Percentiles rank a stretch among this genome's conserved stretches.
Evolutionary conservation across 768 basidiomycete genomes (phyloP).

Genomic region (Agrocybe pediades): DNA sequence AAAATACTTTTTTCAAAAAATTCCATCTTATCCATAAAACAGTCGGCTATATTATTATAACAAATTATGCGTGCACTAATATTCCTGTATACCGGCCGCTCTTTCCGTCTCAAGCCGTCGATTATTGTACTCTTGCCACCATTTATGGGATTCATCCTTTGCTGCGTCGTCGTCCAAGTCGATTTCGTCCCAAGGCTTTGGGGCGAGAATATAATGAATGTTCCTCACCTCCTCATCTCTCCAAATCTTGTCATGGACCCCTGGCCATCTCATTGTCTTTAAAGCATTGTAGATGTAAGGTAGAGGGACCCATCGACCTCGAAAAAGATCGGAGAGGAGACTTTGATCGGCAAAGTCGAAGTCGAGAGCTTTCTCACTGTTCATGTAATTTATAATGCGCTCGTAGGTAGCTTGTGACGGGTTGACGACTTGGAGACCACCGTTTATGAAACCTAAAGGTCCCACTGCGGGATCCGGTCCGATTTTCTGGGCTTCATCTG

Average conservation of each 20-base stretch:
- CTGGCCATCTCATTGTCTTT: conserved; percentile 6
- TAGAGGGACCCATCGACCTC: conserved; percentile 5
- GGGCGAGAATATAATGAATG: conserved; percentile 7
- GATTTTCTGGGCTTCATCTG: conserved; percentile 4
- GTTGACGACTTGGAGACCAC: conserved; percentile 7
- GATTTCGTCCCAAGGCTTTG: conserved; percentile 7
- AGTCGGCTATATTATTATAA: background rate
- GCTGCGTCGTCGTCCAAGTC: background rate
- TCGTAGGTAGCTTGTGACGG: conserved; percentile 3
- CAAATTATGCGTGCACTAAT: background rate
- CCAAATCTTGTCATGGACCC: conserved; percentile 7
- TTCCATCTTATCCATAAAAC: conserved; percentile 12
- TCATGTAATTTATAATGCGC: conserved; percentile 6
- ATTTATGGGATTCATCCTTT: conserved; percentile 5
- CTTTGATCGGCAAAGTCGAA: conserved; percentile 9
- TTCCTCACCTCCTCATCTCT: conserved; percentile 7
- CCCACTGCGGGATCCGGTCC: conserved; percentile 4
- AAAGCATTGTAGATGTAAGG: conserved; percentile 6
- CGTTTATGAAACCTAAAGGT: conserved; percentile 6
- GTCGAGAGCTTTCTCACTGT: background rate
- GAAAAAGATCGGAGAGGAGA: conserved; percentile 3
- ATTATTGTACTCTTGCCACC: conserved; percentile 4
- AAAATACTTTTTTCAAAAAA: conserved; percentile 35
- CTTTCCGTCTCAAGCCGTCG: conserved; percentile 2
- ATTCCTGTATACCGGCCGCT: background rate